Conservation (phyloP, 1,284 basidiomycete species). For the Flammula alnicola region DNA sequence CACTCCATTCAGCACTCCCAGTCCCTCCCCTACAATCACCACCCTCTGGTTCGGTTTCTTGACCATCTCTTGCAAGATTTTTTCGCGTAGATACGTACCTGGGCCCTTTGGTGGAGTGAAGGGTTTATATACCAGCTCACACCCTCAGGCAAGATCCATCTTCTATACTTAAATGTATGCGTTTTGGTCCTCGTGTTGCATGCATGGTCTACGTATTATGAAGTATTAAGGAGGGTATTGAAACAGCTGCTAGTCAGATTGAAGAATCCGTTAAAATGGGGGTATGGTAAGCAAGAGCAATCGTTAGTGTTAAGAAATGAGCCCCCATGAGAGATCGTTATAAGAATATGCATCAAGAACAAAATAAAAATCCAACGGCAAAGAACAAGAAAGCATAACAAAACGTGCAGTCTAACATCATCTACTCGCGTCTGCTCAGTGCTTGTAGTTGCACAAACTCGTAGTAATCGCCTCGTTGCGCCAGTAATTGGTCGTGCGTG, state of each 20-base stretch:
- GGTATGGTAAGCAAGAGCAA: conserved; percentile 14
- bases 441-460: conserved; percentile 88
- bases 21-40: conserved; percentile 27
- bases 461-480: conserved; percentile 78
- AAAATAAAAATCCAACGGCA: conserved; percentile 7
- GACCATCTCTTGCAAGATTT: too few species aligned
- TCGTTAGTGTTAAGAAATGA: conserved; percentile 4
- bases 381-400: conserved; percentile 9
- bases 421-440: conserved; percentile 58
- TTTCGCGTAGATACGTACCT: conserved; percentile 7
- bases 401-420: conserved; percentile 6
- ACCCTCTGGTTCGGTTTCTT: conserved; percentile 22
- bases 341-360: conserved; percentile 14
- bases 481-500: conserved; percentile 85
- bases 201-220: conserved; percentile 29
- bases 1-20: conserved; percentile 25
- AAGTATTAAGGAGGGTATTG: conserved; percentile 35
- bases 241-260: conserved; percentile 23
- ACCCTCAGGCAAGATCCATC: not conserved
- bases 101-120: not conserved
- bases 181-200: conserved; percentile 20
- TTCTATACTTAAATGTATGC: too few species aligned
- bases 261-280: conserved; percentile 14
- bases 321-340: conserved; percentile 9
- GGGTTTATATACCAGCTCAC: conserved; percentile 1